Conservation (phyloP, 495 filamentous ascomycete species). For the Aspergillus baeticus region DNA sequence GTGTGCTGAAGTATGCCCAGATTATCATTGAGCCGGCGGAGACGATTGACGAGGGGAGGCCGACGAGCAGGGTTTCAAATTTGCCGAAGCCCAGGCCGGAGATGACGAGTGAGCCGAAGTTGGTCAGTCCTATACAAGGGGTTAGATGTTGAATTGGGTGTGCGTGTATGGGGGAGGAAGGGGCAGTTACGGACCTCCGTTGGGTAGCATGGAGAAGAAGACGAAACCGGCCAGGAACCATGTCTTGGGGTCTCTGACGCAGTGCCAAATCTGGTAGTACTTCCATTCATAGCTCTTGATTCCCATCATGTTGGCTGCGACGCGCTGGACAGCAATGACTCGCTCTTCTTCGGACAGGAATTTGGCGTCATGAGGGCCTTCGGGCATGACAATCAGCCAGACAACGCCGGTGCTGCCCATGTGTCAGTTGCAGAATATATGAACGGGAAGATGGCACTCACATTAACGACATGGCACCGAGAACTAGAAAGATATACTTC, state of each 20-base stretch:
- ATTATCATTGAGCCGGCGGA: background rate
- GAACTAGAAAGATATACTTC: background rate
- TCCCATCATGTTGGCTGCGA: background rate
- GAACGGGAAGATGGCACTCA: background rate
- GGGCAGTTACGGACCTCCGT: background rate
- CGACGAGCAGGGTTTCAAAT: background rate
- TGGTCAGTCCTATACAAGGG: background rate
- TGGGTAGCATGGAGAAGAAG: background rate
- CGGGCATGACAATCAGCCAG: background rate
- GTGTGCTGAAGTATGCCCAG: background rate
- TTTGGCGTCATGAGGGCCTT: background rate
- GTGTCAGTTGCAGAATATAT: background rate
- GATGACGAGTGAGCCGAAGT: background rate
- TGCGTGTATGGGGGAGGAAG: too few species aligned
- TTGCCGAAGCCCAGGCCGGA: background rate
- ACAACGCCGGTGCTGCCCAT: background rate
- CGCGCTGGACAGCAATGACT: background rate
- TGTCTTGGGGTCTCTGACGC: background rate
- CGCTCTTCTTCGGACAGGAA: background rate
- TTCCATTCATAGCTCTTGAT: background rate
- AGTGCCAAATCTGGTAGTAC: background rate
- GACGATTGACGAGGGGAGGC: background rate
- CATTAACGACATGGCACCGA: background rate
- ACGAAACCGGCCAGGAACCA: background rate
- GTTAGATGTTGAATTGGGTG: too few species aligned